These are phyloP conservation scores for Ceratobasidium sp. DNA, from an alignment of 1,284 basidiomycete species.

Conservation along the genomic window DNA sequence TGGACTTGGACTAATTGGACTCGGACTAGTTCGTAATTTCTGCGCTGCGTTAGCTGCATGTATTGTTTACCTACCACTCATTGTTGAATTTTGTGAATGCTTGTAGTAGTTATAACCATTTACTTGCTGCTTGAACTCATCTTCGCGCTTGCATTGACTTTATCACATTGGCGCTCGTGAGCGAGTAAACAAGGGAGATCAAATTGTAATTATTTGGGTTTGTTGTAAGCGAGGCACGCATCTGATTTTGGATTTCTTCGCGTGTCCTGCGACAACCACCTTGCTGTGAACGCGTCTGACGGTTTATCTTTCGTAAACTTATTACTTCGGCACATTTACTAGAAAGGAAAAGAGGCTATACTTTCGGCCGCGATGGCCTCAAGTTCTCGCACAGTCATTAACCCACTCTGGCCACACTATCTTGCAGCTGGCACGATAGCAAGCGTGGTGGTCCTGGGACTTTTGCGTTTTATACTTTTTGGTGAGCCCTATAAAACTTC, in stretches of 20 bases:
- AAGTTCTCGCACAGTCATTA: constrained; percentile 51
- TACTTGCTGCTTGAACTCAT: constrained; percentile 7
- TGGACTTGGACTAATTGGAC: constrained; percentile 15
- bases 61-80: constrained; percentile 35
- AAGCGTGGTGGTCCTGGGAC: constrained; percentile 58
- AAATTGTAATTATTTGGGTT: constrained; percentile 12
- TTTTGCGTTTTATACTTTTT: constrained; percentile 60
- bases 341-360: background rate
- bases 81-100: constrained; percentile 24
- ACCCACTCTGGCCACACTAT: constrained; percentile 66
- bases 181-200: background rate
- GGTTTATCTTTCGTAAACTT: background rate
- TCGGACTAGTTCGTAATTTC: constrained; percentile 25
- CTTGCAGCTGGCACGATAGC: constrained; percentile 57
- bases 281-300: background rate
- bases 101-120: constrained; percentile 31
- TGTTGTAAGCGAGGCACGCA: constrained; percentile 26
- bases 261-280: background rate
- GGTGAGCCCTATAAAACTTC: constrained; percentile 57
- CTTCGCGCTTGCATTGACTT: background rate
- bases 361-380: constrained; percentile 18
- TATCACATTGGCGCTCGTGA: background rate
- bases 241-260: constrained; percentile 10
- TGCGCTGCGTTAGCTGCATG: constrained; percentile 10
- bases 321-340: background rate